Percentiles rank a stretch among this genome's conserved stretches.
Conservation (phyloP, 75 land plant genomes). For the Sequoia sempervirens region DNA sequence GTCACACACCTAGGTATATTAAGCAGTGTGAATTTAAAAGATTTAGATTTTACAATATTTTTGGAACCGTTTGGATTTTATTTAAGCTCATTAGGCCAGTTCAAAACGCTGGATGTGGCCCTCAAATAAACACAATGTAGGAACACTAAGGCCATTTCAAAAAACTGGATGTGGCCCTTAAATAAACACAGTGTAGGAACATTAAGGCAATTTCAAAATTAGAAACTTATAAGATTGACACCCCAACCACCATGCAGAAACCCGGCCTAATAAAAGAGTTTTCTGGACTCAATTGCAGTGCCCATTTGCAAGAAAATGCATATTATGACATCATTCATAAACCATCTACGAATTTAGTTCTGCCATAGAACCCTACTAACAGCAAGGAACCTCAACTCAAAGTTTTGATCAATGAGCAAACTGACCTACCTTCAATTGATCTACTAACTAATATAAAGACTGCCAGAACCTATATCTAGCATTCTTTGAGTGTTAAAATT, state of each 20-base stretch:
- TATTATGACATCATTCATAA: not conserved
- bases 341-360: not conserved
- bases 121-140: not conserved
- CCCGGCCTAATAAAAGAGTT: not conserved
- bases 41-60: not conserved
- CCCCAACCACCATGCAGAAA: not conserved
- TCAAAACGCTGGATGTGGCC: not conserved
- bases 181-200: not conserved
- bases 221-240: not conserved
- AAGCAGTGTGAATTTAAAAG: not conserved
- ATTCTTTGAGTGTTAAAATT: not conserved
- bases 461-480: not conserved
- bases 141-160: not conserved
- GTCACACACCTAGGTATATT: slow-evolving; percentile 1
- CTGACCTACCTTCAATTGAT: not conserved
- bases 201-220: not conserved
- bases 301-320: not conserved
- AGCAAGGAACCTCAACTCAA: not conserved
- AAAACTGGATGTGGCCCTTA: not conserved
- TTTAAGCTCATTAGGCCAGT: not conserved
- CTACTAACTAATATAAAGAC: not conserved
- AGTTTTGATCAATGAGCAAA: not conserved
- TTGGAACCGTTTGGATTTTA: not conserved
- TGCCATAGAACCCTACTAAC: not conserved
- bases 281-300: not conserved